phyloP scores from a whole-genome alignment of 2,329 filamentous ascomycete species.

The Xylaria sp. region DNA sequence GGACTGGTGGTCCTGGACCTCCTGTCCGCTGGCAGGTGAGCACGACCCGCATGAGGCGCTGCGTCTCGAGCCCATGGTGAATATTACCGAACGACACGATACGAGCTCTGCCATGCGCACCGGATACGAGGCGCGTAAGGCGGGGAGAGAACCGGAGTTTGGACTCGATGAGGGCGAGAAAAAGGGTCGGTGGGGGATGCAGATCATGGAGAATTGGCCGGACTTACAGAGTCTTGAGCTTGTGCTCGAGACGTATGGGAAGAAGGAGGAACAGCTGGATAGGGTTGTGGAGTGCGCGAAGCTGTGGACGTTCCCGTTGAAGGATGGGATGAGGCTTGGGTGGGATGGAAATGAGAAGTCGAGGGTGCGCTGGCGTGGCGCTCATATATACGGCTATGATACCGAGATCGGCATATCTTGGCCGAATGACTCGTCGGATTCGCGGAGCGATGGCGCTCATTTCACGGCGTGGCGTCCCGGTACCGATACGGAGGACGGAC shows the following conservation, averaged over 20 bases:
- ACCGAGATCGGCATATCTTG: conserved; percentile 5
- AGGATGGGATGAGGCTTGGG: conserved; percentile 19
- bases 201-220: conserved; percentile 26
- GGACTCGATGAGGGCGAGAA: conserved; percentile 24
- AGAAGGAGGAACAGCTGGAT: conserved; percentile 25
- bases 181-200: conserved; percentile 25
- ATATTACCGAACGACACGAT: conserved; percentile 17
- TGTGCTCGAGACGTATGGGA: conserved; percentile 25
- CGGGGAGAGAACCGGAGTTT: conserved; percentile 25
- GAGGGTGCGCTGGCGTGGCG: conserved; percentile 22
- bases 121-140: conserved; percentile 25
- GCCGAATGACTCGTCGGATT: conserved; percentile 3
- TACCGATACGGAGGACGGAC: background rate
- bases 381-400: conserved; percentile 20
- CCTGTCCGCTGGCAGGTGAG: conserved; percentile 9
- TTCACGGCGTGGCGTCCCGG: conserved; percentile 16
- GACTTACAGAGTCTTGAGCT: conserved; percentile 26
- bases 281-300: conserved; percentile 25
- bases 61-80: conserved; percentile 28
- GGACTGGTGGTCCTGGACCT: conserved; percentile 29
- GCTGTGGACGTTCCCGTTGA: conserved; percentile 26
- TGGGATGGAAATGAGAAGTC: conserved; percentile 23
- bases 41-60: conserved; percentile 13
- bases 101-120: conserved; percentile 21
- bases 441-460: background rate